Evolutionary conservation across 2,329 filamentous ascomycete species (phyloP), one percentile per base, ranked within the genome.

Genomic region (Fusarium newnesense): DNA sequence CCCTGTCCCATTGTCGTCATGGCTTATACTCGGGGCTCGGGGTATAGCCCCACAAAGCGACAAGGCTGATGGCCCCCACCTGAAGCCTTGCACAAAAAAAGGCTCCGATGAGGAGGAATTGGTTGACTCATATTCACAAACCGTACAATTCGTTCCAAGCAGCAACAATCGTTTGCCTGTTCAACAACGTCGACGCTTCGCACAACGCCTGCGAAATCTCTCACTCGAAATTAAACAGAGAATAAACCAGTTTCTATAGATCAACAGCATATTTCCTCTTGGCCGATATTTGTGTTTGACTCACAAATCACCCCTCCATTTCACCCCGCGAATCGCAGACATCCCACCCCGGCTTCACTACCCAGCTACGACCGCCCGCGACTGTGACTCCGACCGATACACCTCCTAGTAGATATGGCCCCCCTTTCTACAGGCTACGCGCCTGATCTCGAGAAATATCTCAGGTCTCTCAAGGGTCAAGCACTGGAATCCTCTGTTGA

Each of bases 401-500:
- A 58, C 18, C 32, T 36, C 32, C 49, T 26, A 67, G 19, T 34
- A 74, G 77, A 73, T 59, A 84, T 84, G 82, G 79, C 81, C 64
- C 81, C 82, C 52, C 73, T 75, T 53, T 76, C 79, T 42, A 67
- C 79, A 71, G 81, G 81, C 77, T 80, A 80, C 69, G 91, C 93
- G 81, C 94, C 94, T 47, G 92, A 91, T 75, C 85, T 98, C 72
- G 89, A 91, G 52, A 92, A 92, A 54, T 96, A 94, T 78, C 88
- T 97, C 73, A 94, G 93, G 79, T 92, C 92, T 18, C 87, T 97
- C 71, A 96, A 94, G 80, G 88, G 89, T 40, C 91, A 90, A 60
- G 87, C 91, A 36, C 88, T 96, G 60, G 95, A 97, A 76, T 90
- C 92, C 46, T 95, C 94, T 13, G 92, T 97, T 73, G 95, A 98